These are phyloP conservation scores for Diospyros kaki DNA, from an alignment of 148 eudicot species.

Conservation along the genomic window DNA sequence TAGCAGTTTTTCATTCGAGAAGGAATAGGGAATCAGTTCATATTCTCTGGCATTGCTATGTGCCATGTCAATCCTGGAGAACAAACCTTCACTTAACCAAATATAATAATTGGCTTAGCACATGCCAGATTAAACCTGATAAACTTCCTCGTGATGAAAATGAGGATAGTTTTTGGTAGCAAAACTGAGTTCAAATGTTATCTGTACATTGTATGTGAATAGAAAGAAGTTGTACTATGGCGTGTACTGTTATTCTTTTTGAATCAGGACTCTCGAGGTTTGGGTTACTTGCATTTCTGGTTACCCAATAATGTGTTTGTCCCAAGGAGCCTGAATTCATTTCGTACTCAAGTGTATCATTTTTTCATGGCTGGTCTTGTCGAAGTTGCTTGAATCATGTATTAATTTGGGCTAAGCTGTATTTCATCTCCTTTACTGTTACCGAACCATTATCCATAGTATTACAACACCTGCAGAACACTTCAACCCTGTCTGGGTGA, in stretches of 20 bases:
- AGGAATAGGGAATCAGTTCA: background rate
- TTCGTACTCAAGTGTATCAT: background rate
- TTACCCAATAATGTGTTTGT: background rate
- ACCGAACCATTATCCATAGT: background rate
- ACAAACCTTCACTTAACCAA: background rate
- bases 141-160: background rate
- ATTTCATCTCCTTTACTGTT: background rate
- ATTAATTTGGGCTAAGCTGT: background rate
- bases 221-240: background rate
- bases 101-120: background rate
- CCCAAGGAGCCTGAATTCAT: background rate
- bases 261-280: background rate
- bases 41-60: background rate
- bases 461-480: background rate
- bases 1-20: too few species aligned
- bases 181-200: background rate
- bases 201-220: background rate
- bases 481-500: background rate
- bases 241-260: background rate
- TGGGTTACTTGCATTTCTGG: background rate
- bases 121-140: background rate
- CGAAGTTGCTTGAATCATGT: background rate
- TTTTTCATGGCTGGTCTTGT: background rate
- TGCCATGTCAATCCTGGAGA: too few species aligned
- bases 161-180: background rate